These are phyloP conservation scores for Nidularia sp. DNA, from an alignment of 768 basidiomycete genomes.

Conservation along the genomic window DNA sequence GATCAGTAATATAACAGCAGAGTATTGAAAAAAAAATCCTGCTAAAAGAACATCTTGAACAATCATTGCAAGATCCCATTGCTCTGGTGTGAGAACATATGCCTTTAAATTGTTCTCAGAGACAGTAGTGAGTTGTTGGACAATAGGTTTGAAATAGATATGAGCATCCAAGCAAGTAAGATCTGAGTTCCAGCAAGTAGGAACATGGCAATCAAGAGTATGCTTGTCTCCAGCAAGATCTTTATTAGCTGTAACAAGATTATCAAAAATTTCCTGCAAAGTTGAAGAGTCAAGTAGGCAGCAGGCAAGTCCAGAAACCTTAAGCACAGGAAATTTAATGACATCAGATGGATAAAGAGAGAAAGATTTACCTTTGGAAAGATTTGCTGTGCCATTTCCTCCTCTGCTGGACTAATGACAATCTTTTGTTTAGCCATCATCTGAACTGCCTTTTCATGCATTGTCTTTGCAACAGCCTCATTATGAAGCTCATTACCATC, in stretches of 20 bases:
- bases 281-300: slow-evolving; percentile 16
- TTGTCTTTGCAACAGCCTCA: not conserved
- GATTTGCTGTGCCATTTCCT: slow-evolving; percentile 5
- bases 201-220: slow-evolving; percentile 15
- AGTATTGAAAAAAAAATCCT: not conserved
- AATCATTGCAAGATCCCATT: slow-evolving; percentile 2
- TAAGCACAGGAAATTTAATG: not conserved
- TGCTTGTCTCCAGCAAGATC: slow-evolving; percentile 1
- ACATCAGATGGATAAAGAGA: slow-evolving; percentile 9
- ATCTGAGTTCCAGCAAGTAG: slow-evolving; percentile 26
- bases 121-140: slow-evolving; percentile 10
- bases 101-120: slow-evolving; percentile 4
- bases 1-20: not conserved
- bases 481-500: not conserved
- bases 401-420: slow-evolving; percentile 2
- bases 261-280: slow-evolving; percentile 17
- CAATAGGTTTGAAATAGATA: slow-evolving; percentile 10
- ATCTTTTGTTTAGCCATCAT: slow-evolving; percentile 1
- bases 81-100: slow-evolving; percentile 7
- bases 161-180: slow-evolving; percentile 16
- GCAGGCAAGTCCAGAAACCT: slow-evolving; percentile 11
- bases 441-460: not conserved
- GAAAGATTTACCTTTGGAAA: slow-evolving; percentile 10
- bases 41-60: slow-evolving; percentile 14
- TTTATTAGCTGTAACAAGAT: slow-evolving; percentile 9